A percentile compares a stretch with the other conserved stretches of the same genome.
These are phyloP conservation scores for Lepraria neglecta DNA, from an alignment of 495 filamentous ascomycete species.

Conservation along the genomic window DNA sequence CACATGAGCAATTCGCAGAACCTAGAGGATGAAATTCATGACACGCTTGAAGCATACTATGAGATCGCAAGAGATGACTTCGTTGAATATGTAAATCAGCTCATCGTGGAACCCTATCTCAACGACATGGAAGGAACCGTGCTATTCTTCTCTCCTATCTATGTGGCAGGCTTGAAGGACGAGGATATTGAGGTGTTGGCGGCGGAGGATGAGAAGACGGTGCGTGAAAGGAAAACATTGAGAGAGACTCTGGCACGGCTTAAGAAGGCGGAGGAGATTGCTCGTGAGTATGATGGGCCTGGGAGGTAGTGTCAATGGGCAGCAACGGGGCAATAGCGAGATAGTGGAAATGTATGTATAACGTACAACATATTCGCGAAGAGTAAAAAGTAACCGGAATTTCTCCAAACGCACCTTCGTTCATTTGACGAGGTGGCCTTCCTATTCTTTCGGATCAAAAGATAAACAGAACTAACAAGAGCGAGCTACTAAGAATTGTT, in stretches of 20 bases:
- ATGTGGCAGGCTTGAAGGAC: conserved; percentile 12
- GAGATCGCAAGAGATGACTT: conserved; percentile 23
- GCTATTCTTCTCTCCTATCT: conserved; percentile 22
- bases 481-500: background rate
- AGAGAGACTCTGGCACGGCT: conserved; percentile 17
- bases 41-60: conserved; percentile 28
- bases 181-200: conserved; percentile 16
- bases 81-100: conserved; percentile 17
- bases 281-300: conserved; percentile 10
- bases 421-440: background rate
- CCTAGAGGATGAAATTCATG: conserved; percentile 28
- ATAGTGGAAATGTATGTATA: background rate
- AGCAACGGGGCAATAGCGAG: background rate
- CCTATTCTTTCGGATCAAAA: background rate
- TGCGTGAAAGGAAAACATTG: conserved; percentile 5
- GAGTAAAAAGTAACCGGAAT: background rate
- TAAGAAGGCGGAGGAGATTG: conserved; percentile 23
- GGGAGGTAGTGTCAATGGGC: background rate
- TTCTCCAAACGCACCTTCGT: background rate
- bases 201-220: conserved; percentile 16
- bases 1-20: conserved; percentile 27
- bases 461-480: background rate
- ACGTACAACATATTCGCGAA: background rate
- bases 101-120: conserved; percentile 25
- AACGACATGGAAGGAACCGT: conserved; percentile 20